Base-by-base conservation (phyloP, 2,329 filamentous ascomycete species). In the Claviceps cyperi region DNA sequence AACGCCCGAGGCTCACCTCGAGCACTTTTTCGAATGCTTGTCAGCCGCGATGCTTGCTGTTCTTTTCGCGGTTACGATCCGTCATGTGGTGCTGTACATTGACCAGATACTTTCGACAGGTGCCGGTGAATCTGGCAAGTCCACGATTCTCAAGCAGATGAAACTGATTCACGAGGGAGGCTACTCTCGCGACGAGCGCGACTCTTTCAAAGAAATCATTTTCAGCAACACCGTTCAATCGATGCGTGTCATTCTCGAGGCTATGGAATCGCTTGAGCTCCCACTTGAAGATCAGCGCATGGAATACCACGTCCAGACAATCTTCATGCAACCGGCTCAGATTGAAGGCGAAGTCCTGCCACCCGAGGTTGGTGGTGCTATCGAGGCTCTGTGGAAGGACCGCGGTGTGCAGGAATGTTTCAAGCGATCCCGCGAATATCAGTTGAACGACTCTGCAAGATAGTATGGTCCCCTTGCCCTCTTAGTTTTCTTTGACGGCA, bases 121-220 rank as follows among this genome's bases (percentile, higher is more conserved):
- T 77, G 92, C 92, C 72, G 91, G 92, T 84, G 92, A 98, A 90
- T 70, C 69, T 53, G 69, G 92, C 61, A 98, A 56, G 40, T 55
- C 55, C 6, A 56, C 55, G 0, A 55, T 56, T 37, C 52, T 56
- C 49, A 52, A 62, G 66, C 56, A 69, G 62, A 53, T 98, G 92
- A 98, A 97, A 78, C 85, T 98, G 64, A 98, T 98, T 64, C 88
- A 98, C 69, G 92, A 98, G 76, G 92, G 92, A 56, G 91, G 92
- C 60, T 98, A 97, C 75, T 97, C 92, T 55, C 86, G 91, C 67
- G 92, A 97, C 58, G 80, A 83, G 66, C 75, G 78, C 55, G 78
- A 83, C 64, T 81, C 77, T 5, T 83, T 83, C 73, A 82, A 83
- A 67, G 80, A 83, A 60, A 82, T 82, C 61, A 82, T 83, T 62